Conservation (phyloP, 768 basidiomycete genomes). For the Boletus insuetus region DNA sequence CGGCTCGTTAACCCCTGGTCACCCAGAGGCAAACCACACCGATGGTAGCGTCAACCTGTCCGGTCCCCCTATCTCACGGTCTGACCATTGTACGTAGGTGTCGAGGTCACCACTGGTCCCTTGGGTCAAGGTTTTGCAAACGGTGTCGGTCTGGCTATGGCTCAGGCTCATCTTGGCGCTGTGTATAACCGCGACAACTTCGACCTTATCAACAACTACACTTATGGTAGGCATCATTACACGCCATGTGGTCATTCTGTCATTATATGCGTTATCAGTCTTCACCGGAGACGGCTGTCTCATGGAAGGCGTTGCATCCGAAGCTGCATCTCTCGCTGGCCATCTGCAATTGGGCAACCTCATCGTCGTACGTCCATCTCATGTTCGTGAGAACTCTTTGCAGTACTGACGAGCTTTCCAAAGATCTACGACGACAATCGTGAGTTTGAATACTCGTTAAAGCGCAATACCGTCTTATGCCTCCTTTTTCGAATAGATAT, state of each 20-base stretch:
- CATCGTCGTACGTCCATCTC: constrained; percentile 64
- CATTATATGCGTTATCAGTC: constrained; percentile 40
- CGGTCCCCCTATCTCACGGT: constrained; percentile 1
- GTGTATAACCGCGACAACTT: constrained; percentile 86
- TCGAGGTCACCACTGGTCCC: constrained; percentile 94
- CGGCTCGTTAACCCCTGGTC: constrained; percentile 87
- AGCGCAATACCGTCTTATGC: constrained; percentile 1
- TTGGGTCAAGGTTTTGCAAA: constrained; percentile 94
- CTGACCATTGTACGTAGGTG: constrained; percentile 39
- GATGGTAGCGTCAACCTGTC: constrained; percentile 40
- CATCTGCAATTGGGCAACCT: constrained; percentile 93
- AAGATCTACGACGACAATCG: constrained; percentile 96
- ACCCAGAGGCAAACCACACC: constrained; percentile 78
- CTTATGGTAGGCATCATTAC: constrained; percentile 60
- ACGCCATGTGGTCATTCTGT: background rate
- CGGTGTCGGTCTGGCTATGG: constrained; percentile 91
- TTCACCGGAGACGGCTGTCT: constrained; percentile 95
- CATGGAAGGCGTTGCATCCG: constrained; percentile 94
- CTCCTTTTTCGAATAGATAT: constrained; percentile 56
- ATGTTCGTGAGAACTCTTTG: constrained; percentile 7
- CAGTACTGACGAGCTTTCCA: constrained; percentile 14
- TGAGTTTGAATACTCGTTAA: constrained; percentile 37
- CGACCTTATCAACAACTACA: constrained; percentile 80
- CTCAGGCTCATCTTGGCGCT: constrained; percentile 88
- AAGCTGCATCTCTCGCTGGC: constrained; percentile 90